phyloP scores from a whole-genome alignment of 495 filamentous ascomycete genomes.

The Aspergillus sclerotioniger region DNA sequence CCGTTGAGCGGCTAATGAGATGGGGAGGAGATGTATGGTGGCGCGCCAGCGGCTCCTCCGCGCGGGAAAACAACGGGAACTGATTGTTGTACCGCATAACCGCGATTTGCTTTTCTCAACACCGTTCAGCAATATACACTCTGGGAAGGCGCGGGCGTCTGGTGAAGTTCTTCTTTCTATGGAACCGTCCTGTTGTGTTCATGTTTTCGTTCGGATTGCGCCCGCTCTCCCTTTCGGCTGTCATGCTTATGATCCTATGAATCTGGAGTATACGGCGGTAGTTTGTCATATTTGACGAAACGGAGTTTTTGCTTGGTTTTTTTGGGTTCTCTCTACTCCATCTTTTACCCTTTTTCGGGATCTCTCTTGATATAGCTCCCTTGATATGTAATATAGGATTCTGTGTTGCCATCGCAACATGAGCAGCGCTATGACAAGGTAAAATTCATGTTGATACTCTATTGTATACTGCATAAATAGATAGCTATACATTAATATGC shows the following conservation, averaged over 20 bases:
- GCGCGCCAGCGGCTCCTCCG: slow-evolving; percentile 73
- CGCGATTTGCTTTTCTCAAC: neutral
- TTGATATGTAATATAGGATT: neutral
- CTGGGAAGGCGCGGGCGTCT: slow-evolving; percentile 32
- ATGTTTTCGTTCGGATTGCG: neutral
- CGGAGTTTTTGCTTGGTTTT: neutral
- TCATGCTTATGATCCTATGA: neutral
- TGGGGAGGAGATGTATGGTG: slow-evolving; percentile 97
- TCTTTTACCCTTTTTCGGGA: neutral
- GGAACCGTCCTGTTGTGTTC: neutral
- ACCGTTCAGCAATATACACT: slow-evolving; percentile 9
- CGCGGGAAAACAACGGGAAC: slow-evolving; percentile 41
- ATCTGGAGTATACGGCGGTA: neutral
- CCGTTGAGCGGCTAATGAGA: slow-evolving; percentile 77
- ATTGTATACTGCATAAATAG: neutral
- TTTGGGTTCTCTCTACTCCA: too few relatives aligned
- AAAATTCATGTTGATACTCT: neutral
- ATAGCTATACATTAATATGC: neutral
- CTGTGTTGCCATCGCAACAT: neutral
- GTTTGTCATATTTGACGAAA: neutral
- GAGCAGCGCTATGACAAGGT: neutral
- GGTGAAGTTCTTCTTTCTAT: slow-evolving; percentile 5
- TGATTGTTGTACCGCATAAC: slow-evolving; percentile 2
- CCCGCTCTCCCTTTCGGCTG: neutral
- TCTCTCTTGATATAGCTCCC: neutral